Evolutionary conservation across 306 rosid genomes (phyloP).

Genomic region (Prunus fruticosa): DNA sequence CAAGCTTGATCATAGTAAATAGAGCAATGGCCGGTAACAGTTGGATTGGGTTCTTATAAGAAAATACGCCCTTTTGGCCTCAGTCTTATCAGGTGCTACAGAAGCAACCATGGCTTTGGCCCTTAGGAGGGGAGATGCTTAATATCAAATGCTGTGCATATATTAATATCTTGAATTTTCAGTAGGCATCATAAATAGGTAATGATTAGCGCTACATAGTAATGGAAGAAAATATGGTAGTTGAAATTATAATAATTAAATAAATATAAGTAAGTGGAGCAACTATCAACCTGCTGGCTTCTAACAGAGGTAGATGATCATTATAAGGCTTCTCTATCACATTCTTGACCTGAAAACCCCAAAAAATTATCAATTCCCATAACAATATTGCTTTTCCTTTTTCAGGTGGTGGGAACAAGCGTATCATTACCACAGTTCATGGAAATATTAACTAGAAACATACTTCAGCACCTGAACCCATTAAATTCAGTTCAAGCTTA

Average conservation of each 20-base stretch:
- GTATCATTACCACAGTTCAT: not conserved
- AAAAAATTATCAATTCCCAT: constrained; percentile 7
- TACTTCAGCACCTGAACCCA: not conserved
- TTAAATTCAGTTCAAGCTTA: not conserved
- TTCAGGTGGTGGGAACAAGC: not conserved
- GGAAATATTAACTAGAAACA: not conserved
- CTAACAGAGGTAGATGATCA: constrained; percentile 88
- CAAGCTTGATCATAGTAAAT: not conserved
- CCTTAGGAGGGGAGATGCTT: not conserved
- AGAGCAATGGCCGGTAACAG: not conserved
- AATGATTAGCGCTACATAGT: not conserved
- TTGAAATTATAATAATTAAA: not conserved
- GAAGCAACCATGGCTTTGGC: not conserved
- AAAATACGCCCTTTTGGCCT: not conserved
- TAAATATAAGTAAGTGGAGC: not conserved
- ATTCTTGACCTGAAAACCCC: constrained; percentile 82
- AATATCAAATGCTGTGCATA: not conserved
- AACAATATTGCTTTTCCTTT: not conserved
- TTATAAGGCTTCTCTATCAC: constrained; percentile 95
- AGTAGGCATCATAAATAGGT: too few species aligned
- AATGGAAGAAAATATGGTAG: not conserved
- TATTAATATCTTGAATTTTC: constrained; percentile 6
- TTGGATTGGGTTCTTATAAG: not conserved
- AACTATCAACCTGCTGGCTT: constrained; percentile 92
- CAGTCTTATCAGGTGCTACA: not conserved